A percentile compares a stretch with the other conserved stretches of the same genome.
phyloP scores from a whole-genome alignment of 2,329 filamentous ascomycete species.

The Claviceps maximensis region DNA sequence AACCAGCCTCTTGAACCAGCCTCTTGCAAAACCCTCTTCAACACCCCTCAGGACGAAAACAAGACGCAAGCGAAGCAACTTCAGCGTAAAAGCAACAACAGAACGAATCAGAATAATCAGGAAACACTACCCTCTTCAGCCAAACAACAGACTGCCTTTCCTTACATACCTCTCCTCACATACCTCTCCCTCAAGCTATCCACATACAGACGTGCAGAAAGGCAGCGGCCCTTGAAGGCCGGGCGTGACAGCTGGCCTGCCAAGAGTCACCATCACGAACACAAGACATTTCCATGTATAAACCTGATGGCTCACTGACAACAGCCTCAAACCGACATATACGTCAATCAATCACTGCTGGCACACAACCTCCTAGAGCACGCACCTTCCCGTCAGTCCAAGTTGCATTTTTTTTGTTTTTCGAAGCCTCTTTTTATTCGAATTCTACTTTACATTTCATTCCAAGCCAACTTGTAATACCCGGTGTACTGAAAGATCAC shows the following conservation, averaged over 20 bases:
- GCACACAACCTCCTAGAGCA: neutral
- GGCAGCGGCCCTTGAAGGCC: neutral
- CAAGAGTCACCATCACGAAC: neutral
- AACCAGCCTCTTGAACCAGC: no score
- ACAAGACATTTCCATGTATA: no score
- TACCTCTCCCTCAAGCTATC: neutral
- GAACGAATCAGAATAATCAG: no score
- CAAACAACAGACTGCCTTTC: neutral
- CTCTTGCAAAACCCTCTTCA: no score
- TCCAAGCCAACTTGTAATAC: conserved; percentile 6
- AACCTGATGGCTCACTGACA: no score
- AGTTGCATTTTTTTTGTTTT: neutral
- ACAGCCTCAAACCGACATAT: no score
- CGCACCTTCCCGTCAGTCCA: neutral
- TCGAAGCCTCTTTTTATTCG: conserved; percentile 5
- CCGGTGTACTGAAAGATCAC: conserved; percentile 9
- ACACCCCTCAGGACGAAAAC: no score
- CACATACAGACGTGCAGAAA: neutral
- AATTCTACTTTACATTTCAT: conserved; percentile 19
- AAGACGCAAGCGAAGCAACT: neutral
- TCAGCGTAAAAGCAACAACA: neutral
- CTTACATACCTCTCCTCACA: neutral
- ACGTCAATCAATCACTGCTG: no score
- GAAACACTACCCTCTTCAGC: neutral
- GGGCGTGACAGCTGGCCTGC: neutral